Evolutionary conservation across 495 filamentous ascomycete genomes (phyloP), one percentile per base, ranked within the genome.

Genomic region (Saxophila tyrrhenica): DNA sequence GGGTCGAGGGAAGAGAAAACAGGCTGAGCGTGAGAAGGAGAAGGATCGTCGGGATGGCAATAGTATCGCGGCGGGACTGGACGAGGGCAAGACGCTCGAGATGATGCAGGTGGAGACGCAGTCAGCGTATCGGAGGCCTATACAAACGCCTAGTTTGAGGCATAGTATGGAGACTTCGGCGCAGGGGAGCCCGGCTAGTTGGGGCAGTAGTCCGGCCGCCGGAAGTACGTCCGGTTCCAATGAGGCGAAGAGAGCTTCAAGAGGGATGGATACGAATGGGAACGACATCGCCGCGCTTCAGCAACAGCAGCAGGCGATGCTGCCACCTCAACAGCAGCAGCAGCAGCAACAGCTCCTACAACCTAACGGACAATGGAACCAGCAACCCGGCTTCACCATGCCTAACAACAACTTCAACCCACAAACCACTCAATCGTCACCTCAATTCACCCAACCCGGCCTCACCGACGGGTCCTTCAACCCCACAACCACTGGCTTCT

Each of bases 1-100:
- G 10, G 81, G 80, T 1, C 77, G 84, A 58, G 79, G 86, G 55
- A 97, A 97, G 70, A 79, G 92, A 50, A 88, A 94, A 79, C 64
- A 62, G 22, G 57, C 75, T 17, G 63, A 62, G 38, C 43, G 54
- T 9, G 61, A 63, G 29, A 47, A 41, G 25, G 52, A 49, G 21
- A 69, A 74, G 57, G 50, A 24, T 16, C 38, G 45, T 19, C 11
- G 44, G 21, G 53, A 56, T 35, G 44, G 44, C 2, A 52, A 59
- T 22, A 48, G 32, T 17, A 39, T 10, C 8, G 48, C 51, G 43
- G 47, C 21, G 48, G 58, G 38, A 1, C 24, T 61, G 49, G 50
- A 57, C 7, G 43, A 54, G 20, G 58, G 58, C 17, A 57, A 57
- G 51, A 57, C 54, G 44, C 29, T 61, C 38, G 58, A 61, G 47